Evolutionary conservation across 352 stramenopile genomes (phyloP).

Genomic region (Globisporangium alternatum): DNA sequence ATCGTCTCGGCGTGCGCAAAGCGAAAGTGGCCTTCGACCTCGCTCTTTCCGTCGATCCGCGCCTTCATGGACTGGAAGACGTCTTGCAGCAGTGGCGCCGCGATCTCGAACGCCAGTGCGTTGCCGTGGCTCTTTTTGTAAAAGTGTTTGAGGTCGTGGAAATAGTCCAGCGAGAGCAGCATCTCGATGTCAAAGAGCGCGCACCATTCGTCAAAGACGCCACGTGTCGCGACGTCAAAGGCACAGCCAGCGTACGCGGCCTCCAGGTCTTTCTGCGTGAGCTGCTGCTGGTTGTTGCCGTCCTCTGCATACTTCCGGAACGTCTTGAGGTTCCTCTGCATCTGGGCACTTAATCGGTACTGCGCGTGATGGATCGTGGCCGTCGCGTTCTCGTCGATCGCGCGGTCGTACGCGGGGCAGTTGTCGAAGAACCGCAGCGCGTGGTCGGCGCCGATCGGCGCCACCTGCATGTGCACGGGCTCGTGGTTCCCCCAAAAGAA

Average conservation of each 20-base stretch:
- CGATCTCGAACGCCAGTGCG: slow-evolving; percentile 69
- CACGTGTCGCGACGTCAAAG: slow-evolving; percentile 67
- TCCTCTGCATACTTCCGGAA: slow-evolving; percentile 35
- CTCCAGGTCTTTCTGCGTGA: slow-evolving; percentile 66
- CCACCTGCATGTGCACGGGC: slow-evolving; percentile 51
- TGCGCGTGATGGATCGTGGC: slow-evolving; percentile 49
- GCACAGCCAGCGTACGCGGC: slow-evolving; percentile 76
- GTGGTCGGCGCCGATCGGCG: slow-evolving; percentile 51
- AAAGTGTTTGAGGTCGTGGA: slow-evolving; percentile 85
- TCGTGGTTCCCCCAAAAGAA: slow-evolving; percentile 63
- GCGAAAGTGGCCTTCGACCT: slow-evolving; percentile 67
- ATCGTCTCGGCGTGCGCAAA: slow-evolving; percentile 86
- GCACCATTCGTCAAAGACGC: slow-evolving; percentile 60
- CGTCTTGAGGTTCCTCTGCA: slow-evolving; percentile 45
- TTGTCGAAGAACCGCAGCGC: slow-evolving; percentile 84
- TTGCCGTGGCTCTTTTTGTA: slow-evolving; percentile 84
- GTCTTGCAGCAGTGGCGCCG: slow-evolving; percentile 62
- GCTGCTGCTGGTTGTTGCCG: too few relatives aligned
- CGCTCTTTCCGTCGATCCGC: slow-evolving; percentile 28
- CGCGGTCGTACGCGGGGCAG: slow-evolving; percentile 54
- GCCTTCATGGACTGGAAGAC: slow-evolving; percentile 56
- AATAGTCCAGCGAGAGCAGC: slow-evolving; percentile 82
- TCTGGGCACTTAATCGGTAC: slow-evolving; percentile 49
- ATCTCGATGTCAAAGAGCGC: slow-evolving; percentile 58
- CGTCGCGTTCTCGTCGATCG: slow-evolving; percentile 62